Base-by-base conservation (phyloP, 345 rosid genomes). In the Gossypium raimondii region DNA sequence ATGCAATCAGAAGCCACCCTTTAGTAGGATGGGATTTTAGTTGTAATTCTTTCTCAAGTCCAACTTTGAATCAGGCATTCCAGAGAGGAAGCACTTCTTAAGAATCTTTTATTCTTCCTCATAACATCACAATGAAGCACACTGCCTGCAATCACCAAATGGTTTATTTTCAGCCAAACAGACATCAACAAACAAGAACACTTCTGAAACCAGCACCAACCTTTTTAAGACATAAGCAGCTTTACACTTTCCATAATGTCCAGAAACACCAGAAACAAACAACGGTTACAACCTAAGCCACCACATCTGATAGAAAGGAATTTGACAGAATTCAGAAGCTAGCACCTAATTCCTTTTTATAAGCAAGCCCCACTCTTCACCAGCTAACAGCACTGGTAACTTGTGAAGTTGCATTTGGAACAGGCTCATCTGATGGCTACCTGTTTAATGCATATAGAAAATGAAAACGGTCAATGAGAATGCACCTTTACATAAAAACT, bases 201-300 rank as follows among this genome's bases (percentile, higher is more conserved):
- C 7, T 67, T 17, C 6, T 17, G 50, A 47, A 79, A 75, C 18
- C 61, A 81, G 17, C 61, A 52, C 79, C 24, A 62, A 91, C 97
- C 99, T 87, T 95, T 93, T 34, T 98, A 95, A 53, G 99, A 95
- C 99, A 93, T 95, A 2, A 95, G 91, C 82, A 95, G 98, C 85
- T 95, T 95, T 51, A 93, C 99, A 61, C 99, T 95, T 84, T 95
- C 99, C 75, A 95, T 98, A 60, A 93, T 95, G 82, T 93, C 99
- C 76, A 95, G 87, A 79, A 95, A 95, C 75, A 95, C 96, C 99
- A 93, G 85, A 18, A 80, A 18, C 55, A 38, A 67, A 72, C 20
- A 67, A 57, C 38, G 62, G 45, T 73, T n/a, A 76, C 76, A 77
- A 80, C 55, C 75, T 45, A 71, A n/a, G 59, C 67, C 22, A 17